Conservation (phyloP, 192 early-diverging fungal species). For the Piromyces finnis region DNA sequence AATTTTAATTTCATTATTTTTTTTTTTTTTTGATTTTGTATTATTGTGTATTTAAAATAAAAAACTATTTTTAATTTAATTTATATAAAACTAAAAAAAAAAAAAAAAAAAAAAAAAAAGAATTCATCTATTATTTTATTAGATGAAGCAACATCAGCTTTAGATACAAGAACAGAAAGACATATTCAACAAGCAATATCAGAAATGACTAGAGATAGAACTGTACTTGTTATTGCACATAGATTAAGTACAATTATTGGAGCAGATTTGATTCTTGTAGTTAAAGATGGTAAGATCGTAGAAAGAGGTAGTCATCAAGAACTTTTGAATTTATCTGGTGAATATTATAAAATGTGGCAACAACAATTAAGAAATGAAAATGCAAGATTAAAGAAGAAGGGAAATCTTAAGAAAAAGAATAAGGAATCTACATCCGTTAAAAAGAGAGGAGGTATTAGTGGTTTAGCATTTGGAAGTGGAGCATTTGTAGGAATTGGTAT, state of each 20-base stretch:
- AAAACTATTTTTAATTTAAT: too few relatives aligned
- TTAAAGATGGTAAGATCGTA: conserved; percentile 63
- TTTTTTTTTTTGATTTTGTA: too few relatives aligned
- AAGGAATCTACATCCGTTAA: neutral
- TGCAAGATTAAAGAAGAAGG: neutral
- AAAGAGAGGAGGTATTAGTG: neutral
- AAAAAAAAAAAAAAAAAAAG: neutral
- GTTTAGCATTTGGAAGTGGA: neutral
- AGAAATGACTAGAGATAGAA: conserved; percentile 59
- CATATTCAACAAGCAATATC: conserved; percentile 69
- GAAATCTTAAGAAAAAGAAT: conserved; percentile 7
- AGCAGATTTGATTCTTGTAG: conserved; percentile 66
- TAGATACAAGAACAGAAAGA: conserved; percentile 73
- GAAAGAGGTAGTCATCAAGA: conserved; percentile 69
- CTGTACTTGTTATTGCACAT: conserved; percentile 68
- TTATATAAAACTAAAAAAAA: too few relatives aligned
- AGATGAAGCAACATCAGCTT: conserved; percentile 85
- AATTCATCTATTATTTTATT: conserved; percentile 49
- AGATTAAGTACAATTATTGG: conserved; percentile 7
- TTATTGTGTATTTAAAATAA: too few relatives aligned
- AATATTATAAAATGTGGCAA: neutral
- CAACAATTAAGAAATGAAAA: neutral
- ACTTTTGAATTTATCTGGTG: conserved; percentile 26
- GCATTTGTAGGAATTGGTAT: neutral
- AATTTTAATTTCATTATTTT: too few relatives aligned